Conservation (phyloP, 345 rosid genomes). For the Linum usitatissimum region DNA sequence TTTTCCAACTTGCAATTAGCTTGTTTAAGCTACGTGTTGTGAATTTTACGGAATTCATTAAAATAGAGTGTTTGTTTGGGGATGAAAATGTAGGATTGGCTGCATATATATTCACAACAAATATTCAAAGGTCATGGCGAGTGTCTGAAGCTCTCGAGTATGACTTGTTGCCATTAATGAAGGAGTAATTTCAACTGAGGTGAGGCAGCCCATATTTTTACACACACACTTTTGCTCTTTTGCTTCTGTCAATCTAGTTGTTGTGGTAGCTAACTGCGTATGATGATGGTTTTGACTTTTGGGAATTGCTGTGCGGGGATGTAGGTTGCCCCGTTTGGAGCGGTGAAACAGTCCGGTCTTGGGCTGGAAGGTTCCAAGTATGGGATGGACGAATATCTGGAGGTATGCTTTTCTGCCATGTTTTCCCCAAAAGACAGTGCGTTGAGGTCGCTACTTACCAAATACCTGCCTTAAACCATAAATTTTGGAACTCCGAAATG, state of each 20-base stretch:
- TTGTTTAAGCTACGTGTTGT: not conserved
- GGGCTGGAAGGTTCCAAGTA: slow-evolving; percentile 98
- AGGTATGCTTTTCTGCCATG: slow-evolving; percentile 31
- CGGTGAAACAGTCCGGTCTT: slow-evolving; percentile 88
- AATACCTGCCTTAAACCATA: too few species aligned
- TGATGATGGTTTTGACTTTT: slow-evolving; percentile 1
- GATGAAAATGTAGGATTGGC: slow-evolving; percentile 61
- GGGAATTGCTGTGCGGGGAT: slow-evolving; percentile 3
- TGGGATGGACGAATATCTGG: slow-evolving; percentile 87
- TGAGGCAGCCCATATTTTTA: slow-evolving; percentile 15
- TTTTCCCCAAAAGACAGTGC: not conserved
- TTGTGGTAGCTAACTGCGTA: not conserved
- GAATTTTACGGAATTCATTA: not conserved
- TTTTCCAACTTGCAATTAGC: not conserved
- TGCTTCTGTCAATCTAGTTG: not conserved
- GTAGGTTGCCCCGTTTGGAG: slow-evolving; percentile 98
- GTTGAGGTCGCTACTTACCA: not conserved
- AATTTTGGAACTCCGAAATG: too few species aligned
- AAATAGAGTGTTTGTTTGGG: slow-evolving; percentile 4
- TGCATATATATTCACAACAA: slow-evolving; percentile 84
- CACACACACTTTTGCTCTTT: not conserved
- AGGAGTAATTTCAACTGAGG: slow-evolving; percentile 96
- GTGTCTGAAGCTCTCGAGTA: slow-evolving; percentile 91
- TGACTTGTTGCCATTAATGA: slow-evolving; percentile 78
- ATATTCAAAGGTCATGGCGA: slow-evolving; percentile 77